Evolutionary conservation across 345 rosid genomes (phyloP), one percentile per base, ranked within the genome.

Genomic region (Atalantia buxifolia): DNA sequence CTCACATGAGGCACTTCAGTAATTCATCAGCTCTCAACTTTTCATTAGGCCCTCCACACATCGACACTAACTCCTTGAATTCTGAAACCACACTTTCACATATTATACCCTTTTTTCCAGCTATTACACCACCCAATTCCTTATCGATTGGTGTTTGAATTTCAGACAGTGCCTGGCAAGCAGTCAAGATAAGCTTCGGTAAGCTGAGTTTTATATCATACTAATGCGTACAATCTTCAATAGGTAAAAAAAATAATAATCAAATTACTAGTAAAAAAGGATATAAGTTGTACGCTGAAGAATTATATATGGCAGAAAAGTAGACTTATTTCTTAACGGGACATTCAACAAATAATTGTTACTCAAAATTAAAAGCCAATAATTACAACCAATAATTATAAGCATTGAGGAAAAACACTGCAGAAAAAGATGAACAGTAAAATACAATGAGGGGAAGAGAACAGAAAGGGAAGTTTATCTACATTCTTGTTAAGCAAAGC

Each of bases 1-100:
- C 95, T 91, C 86, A 96, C 98, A 80, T 63, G 78, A 96, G 86
- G 64, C 71, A 65, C 70, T 84, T 86, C 80, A 91, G 82, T 76
- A 94, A 75, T 74, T 81, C 85, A 74, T 87, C 87, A 53, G 97
- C 91, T 89, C 99, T 88, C 56, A 7, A 53, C 80, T 89, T 90
- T 86, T 96, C 99, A 40, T 85, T 89, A n/a, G 88, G 81, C 60
- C 70, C 70, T 63, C 77, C 77, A 28, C 77, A 75, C 77, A 63
- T 63, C 19, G 12, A 50, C 13, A 63, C 70, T 64, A 75, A 42
- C 60, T 74, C 77, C 69, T 62, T 62, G 60, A 74, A 74, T 45
- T 74, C 77, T 9, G 69, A 62, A 74, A 74, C 69, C 69, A 74
- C 77, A 45, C 59, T 74, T 63, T 42, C 59, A 30, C 77, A 74